phyloP scores from a whole-genome alignment of 805 yeast genomes.

The Middelhovenomyces tepae region DNA sequence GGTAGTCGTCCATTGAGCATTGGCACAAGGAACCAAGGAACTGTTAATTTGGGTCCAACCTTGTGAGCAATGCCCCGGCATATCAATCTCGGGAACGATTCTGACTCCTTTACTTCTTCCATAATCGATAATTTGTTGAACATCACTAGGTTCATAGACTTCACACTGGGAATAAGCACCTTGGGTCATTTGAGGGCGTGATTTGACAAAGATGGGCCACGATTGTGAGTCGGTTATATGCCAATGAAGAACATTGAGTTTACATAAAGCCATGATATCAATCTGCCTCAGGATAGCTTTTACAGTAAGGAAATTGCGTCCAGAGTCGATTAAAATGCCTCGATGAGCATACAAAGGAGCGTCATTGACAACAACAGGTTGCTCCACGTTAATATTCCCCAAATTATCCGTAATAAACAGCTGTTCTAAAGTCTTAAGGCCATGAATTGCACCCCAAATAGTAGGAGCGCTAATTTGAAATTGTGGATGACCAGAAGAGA shows the following conservation, averaged over 20 bases:
- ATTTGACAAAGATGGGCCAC: slow-evolving; percentile 31
- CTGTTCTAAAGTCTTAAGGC: slow-evolving; percentile 34
- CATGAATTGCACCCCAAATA: slow-evolving; percentile 36
- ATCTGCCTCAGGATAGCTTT: slow-evolving; percentile 28
- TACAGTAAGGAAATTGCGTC: slow-evolving; percentile 29
- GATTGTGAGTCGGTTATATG: slow-evolving; percentile 34
- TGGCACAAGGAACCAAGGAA: slow-evolving; percentile 27
- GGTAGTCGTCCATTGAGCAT: slow-evolving; percentile 27
- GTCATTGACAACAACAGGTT: slow-evolving; percentile 29
- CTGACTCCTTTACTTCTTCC: slow-evolving; percentile 33
- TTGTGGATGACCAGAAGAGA: slow-evolving; percentile 8
- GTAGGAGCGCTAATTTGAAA: slow-evolving; percentile 28
- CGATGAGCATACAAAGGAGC: slow-evolving; percentile 32
- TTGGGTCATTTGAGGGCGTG: slow-evolving; percentile 31
- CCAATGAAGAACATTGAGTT: slow-evolving; percentile 36
- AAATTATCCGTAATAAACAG: slow-evolving; percentile 27
- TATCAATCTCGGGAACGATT: slow-evolving; percentile 34
- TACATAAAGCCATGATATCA: slow-evolving; percentile 32
- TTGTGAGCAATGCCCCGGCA: slow-evolving; percentile 36
- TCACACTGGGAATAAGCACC: slow-evolving; percentile 33
- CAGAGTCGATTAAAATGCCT: slow-evolving; percentile 34
- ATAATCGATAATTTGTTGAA: slow-evolving; percentile 26
- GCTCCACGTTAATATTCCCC: slow-evolving; percentile 25
- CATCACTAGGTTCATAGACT: slow-evolving; percentile 25
- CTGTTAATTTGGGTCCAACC: slow-evolving; percentile 32